phyloP scores from a whole-genome alignment of 2,329 filamentous ascomycete species.

The Fonsecaea pedrosoi region DNA sequence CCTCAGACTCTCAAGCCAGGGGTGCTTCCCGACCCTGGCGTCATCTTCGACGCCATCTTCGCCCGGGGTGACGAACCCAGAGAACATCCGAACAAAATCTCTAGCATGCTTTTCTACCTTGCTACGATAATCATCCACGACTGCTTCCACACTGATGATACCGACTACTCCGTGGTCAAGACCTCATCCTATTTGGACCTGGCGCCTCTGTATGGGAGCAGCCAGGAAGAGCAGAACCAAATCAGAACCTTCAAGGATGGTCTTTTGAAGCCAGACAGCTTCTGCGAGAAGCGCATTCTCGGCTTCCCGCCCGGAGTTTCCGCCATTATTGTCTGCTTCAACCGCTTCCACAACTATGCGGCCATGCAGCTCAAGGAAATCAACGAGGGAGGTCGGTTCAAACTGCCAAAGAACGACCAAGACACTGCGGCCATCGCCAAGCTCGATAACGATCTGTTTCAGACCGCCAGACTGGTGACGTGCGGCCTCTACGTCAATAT shows the following conservation, averaged over 20 bases:
- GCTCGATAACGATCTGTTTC: slow-evolving; percentile 62
- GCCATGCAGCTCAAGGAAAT: slow-evolving; percentile 66
- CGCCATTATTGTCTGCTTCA: slow-evolving; percentile 68
- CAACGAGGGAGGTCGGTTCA: slow-evolving; percentile 67
- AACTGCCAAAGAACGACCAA: slow-evolving; percentile 30
- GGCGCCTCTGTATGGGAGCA: slow-evolving; percentile 71
- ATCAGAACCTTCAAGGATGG: slow-evolving; percentile 68
- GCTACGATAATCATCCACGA: slow-evolving; percentile 68
- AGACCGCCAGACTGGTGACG: slow-evolving; percentile 57
- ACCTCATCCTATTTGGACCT: slow-evolving; percentile 76
- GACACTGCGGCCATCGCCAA: slow-evolving; percentile 51
- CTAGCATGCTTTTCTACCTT: slow-evolving; percentile 73
- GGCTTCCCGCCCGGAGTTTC: slow-evolving; percentile 69
- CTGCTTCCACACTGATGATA: slow-evolving; percentile 67
- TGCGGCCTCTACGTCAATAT: slow-evolving; percentile 43
- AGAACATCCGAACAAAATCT: slow-evolving; percentile 70
- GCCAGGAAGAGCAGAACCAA: slow-evolving; percentile 62
- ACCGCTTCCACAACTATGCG: slow-evolving; percentile 70
- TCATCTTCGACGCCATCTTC: slow-evolving; percentile 71
- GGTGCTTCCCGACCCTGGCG: slow-evolving; percentile 65
- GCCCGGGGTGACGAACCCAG: slow-evolving; percentile 58
- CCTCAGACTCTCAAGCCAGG: slow-evolving; percentile 61
- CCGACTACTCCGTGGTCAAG: slow-evolving; percentile 65
- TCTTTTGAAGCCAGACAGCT: slow-evolving; percentile 70
- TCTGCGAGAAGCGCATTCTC: slow-evolving; percentile 67